Evolutionary conservation across 1,284 basidiomycete genomes (phyloP).

Genomic region (Pterula multifida): DNA sequence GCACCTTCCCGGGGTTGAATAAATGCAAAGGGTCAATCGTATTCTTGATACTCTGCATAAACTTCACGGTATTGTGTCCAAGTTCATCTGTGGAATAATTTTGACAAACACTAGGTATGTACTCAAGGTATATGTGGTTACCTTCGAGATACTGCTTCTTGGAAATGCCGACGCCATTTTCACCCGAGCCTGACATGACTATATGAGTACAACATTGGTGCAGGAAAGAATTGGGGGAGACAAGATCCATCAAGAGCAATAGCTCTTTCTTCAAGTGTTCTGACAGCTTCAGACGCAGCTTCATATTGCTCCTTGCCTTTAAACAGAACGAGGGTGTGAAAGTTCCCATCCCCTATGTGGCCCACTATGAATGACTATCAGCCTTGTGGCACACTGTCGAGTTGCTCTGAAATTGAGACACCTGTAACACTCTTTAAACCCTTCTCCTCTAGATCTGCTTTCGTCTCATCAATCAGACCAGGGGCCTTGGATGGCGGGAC

Average conservation of each 20-base stretch:
- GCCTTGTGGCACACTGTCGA: background rate
- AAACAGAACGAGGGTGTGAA: constrained; percentile 50
- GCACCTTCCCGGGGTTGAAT: constrained; percentile 72
- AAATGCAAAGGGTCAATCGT: constrained; percentile 67
- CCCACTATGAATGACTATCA: constrained; percentile 22
- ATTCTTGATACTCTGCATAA: constrained; percentile 79
- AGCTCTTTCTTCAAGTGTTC: constrained; percentile 61
- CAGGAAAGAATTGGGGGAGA: constrained; percentile 18
- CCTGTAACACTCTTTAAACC: constrained; percentile 57
- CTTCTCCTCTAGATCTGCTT: constrained; percentile 51
- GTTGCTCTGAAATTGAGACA: background rate
- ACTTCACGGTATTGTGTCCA: constrained; percentile 66
- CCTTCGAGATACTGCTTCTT: constrained; percentile 65
- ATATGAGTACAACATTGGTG: background rate
- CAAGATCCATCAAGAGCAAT: constrained; percentile 71
- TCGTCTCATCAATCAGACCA: constrained; percentile 63
- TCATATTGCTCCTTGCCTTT: constrained; percentile 47
- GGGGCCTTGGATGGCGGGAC: constrained; percentile 77
- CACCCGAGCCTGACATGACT: constrained; percentile 34
- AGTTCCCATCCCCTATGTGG: constrained; percentile 77
- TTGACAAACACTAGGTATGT: too few species aligned
- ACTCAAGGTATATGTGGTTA: too few species aligned
- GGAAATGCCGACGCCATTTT: constrained; percentile 84
- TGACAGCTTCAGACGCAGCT: constrained; percentile 39
- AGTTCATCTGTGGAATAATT: constrained; percentile 34